Conservation (phyloP, 371 early-diverging fungal genomes). For the Umbelopsis sp. region DNA sequence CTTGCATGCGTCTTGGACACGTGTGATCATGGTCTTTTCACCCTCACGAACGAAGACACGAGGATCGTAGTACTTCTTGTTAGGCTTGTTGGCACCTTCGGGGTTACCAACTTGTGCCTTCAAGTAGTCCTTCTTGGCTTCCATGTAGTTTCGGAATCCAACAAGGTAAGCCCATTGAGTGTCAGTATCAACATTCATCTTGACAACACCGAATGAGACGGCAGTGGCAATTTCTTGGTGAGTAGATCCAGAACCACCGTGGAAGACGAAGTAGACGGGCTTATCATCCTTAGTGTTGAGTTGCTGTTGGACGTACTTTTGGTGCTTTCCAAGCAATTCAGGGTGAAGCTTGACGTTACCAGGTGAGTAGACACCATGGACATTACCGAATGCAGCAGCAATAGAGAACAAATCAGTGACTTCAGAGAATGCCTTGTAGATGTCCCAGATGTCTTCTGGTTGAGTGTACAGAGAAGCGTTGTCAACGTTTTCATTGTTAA, state of each 20-base stretch:
- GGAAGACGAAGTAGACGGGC: slow-evolving; percentile 93
- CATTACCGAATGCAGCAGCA: slow-evolving; percentile 92
- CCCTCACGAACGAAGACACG: slow-evolving; percentile 87
- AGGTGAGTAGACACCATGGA: slow-evolving; percentile 92
- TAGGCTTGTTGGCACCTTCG: slow-evolving; percentile 88
- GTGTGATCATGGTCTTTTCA: slow-evolving; percentile 82
- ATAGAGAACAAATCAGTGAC: slow-evolving; percentile 85
- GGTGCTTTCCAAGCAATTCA: slow-evolving; percentile 86
- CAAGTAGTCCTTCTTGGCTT: slow-evolving; percentile 75
- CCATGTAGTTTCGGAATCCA: slow-evolving; percentile 75
- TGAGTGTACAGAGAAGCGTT: slow-evolving; percentile 88
- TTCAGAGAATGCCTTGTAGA: slow-evolving; percentile 78
- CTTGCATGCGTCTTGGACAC: slow-evolving; percentile 79
- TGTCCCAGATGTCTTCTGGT: slow-evolving; percentile 92
- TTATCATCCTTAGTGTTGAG: slow-evolving; percentile 57
- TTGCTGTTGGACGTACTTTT: slow-evolving; percentile 76
- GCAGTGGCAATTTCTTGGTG: slow-evolving; percentile 82
- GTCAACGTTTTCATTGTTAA: slow-evolving; percentile 88
- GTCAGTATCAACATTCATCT: slow-evolving; percentile 91
- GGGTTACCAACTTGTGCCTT: slow-evolving; percentile 92
- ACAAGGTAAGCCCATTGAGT: slow-evolving; percentile 86
- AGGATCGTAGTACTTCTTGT: slow-evolving; percentile 95
- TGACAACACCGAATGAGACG: slow-evolving; percentile 83
- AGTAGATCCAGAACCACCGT: slow-evolving; percentile 91
- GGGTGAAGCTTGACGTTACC: slow-evolving; percentile 91